These are phyloP conservation scores for Termitomyces sp. DNA, from an alignment of 768 basidiomycete species.

Conservation along the genomic window DNA sequence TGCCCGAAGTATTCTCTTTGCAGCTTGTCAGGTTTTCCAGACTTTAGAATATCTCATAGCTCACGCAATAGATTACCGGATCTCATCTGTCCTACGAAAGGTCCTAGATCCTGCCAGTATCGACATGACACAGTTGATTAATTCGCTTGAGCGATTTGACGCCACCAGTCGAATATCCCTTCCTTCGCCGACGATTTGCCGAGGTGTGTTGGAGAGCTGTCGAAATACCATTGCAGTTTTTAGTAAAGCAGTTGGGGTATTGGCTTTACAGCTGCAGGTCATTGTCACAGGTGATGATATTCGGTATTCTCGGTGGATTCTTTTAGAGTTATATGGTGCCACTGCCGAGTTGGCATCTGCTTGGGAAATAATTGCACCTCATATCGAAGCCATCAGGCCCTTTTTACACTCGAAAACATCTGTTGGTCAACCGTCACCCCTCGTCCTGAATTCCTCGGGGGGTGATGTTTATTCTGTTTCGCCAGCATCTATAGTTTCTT, in stretches of 20 bases:
- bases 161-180: constrained; percentile 63
- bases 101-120: constrained; percentile 82
- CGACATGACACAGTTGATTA: constrained; percentile 82
- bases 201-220: constrained; percentile 77
- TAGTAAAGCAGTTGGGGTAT: constrained; percentile 82
- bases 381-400: constrained; percentile 67
- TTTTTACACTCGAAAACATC: constrained; percentile 41
- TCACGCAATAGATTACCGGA: constrained; percentile 78
- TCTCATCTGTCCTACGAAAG: constrained; percentile 76
- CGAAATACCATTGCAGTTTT: constrained; percentile 82
- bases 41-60: constrained; percentile 85
- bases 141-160: constrained; percentile 90
- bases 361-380: constrained; percentile 76
- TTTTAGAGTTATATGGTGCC: constrained; percentile 86
- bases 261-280: constrained; percentile 79
- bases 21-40: constrained; percentile 87
- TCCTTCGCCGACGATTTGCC: constrained; percentile 72
- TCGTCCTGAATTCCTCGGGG: background rate
- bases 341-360: constrained; percentile 83
- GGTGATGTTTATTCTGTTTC: constrained; percentile 2
- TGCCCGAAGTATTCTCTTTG: constrained; percentile 90
- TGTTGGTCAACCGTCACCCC: constrained; percentile 22
- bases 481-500: background rate
- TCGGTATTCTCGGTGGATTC: constrained; percentile 83
- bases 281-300: constrained; percentile 72